Evolutionary conservation across 352 stramenopile genomes (phyloP).

Genomic region (Globisporangium paroecandrum): DNA sequence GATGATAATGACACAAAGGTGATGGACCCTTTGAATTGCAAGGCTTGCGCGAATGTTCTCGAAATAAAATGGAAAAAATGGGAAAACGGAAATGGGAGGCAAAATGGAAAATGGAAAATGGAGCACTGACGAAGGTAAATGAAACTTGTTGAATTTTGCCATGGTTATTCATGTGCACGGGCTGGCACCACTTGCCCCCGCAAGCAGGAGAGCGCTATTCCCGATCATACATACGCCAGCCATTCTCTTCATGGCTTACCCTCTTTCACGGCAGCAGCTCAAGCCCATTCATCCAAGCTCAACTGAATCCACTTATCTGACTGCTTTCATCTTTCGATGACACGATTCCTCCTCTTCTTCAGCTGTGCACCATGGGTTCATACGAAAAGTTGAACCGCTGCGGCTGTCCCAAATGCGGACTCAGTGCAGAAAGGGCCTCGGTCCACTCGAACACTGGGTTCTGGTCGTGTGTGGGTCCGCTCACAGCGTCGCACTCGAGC

Average conservation of each 20-base stretch:
- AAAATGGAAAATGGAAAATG: background rate
- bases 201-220: background rate
- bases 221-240: background rate
- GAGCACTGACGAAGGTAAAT: background rate
- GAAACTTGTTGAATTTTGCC: background rate
- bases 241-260: background rate
- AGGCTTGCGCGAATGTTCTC: background rate
- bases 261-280: background rate
- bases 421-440: conserved; percentile 16
- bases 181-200: too few species aligned
- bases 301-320: background rate
- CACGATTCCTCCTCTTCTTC: background rate
- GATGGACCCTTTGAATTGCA: background rate
- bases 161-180: background rate
- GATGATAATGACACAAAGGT: background rate
- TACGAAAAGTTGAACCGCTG: conserved; percentile 40
- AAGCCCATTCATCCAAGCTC: background rate
- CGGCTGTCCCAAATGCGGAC: conserved; percentile 33
- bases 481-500: conserved; percentile 51
- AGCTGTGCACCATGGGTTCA: conserved; percentile 32
- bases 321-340: background rate
- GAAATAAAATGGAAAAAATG: conserved; percentile 1
- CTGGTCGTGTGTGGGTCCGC: conserved; percentile 50
- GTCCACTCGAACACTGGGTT: conserved; percentile 71
- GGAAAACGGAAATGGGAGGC: background rate